Evolutionary conservation across 306 rosid species (phyloP), one percentile per base, ranked within the genome.

Genomic region (Lupinus albus): DNA sequence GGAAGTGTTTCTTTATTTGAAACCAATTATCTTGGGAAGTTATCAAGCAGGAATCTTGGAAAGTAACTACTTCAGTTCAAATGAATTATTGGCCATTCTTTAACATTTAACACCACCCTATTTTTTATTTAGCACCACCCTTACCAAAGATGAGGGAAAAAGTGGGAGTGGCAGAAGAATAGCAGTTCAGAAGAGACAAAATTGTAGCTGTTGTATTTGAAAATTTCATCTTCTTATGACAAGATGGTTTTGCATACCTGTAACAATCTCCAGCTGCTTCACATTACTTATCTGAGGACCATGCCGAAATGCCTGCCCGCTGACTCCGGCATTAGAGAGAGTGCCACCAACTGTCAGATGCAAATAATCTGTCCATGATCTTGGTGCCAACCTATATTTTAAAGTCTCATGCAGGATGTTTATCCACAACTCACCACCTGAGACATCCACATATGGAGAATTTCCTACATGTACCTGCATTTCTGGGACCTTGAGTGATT

Each of bases 201-300:
- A 25, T 15, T 54, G 57, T 61, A 67, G 30, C 30, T 47, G 48
- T 2, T 4, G 54, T 50, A 46, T 6, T 46, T 8, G 58, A 5
- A 15, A 2, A 50, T 11, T 44, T 15, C 14, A 7, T 56, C 59
- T n/a, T 15, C 20, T 30, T 68, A 25, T 25, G 4, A 25, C 30
- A 25, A 25, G 30, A 25, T 25, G 4, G 30, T 25, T 25, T 25
- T 25, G 30, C 30, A 25, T 72, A 93, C 99, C 96, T 86, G 97
- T 93, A 45, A 93, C 96, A 76, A 93, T 89, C 91, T 93, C 90
- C 75, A 93, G 88, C 80, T 80, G 88, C 73, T 78, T 84, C 71
- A 90, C 99, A 79, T 93, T 93, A 58, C 99, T 93, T 76, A 88
- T 93, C 86, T 93, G 97, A 21, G 99, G 99, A 70, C 99, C 99